phyloP scores from a whole-genome alignment of 2,329 filamentous ascomycete species.

The Trichoderma hamatum region DNA sequence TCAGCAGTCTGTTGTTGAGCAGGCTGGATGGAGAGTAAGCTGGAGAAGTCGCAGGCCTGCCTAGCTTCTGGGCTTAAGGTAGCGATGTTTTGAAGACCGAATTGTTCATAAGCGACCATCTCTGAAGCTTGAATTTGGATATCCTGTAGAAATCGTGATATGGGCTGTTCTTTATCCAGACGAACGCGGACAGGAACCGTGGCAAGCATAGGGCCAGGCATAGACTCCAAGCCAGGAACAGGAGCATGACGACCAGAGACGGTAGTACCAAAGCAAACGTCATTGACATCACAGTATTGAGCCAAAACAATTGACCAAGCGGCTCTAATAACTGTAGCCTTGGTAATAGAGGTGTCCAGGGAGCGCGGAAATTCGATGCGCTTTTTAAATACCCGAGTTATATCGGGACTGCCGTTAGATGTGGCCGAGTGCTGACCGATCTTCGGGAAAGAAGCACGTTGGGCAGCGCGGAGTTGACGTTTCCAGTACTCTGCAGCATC shows the following conservation, averaged over 20 bases:
- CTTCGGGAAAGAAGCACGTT: conserved; percentile 27
- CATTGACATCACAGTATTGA: conserved; percentile 19
- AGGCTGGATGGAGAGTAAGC: conserved; percentile 27
- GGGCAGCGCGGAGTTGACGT: conserved; percentile 11
- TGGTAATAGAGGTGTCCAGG: conserved; percentile 23
- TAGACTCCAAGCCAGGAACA: conserved; percentile 21
- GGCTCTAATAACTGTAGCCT: conserved; percentile 30
- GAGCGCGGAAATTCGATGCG: not conserved
- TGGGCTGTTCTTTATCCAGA: conserved; percentile 16
- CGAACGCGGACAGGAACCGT: conserved; percentile 22
- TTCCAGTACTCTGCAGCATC: conserved; percentile 19
- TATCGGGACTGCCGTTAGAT: not conserved
- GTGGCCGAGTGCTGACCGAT: not conserved
- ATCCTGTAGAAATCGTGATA: conserved; percentile 25
- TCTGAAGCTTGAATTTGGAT: conserved; percentile 35
- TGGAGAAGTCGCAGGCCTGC: conserved; percentile 26
- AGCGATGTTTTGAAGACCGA: conserved; percentile 37
- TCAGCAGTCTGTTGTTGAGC: not conserved
- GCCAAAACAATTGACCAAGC: conserved; percentile 32
- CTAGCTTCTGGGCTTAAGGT: conserved; percentile 25
- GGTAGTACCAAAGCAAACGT: conserved; percentile 32
- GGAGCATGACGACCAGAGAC: conserved; percentile 29
- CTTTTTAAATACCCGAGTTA: conserved; percentile 1
- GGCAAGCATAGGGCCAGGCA: conserved; percentile 25
- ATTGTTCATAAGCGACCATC: conserved; percentile 34